Conservation (phyloP, 2,329 filamentous ascomycete species). For the Epichloe elymi region DNA sequence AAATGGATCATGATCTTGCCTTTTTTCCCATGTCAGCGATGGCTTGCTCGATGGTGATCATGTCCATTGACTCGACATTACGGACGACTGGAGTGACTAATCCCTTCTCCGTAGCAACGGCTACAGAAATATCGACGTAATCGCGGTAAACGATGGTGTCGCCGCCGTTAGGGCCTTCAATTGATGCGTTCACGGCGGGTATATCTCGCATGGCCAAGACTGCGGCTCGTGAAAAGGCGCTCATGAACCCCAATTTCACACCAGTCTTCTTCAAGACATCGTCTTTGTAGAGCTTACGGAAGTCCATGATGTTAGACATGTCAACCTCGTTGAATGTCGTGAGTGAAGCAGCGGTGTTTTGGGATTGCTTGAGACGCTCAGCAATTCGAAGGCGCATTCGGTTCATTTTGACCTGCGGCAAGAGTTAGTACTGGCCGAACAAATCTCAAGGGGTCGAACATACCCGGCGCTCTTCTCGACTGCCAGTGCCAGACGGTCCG, state of each 20-base stretch:
- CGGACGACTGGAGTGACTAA: conserved; percentile 93
- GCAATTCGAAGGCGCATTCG: conserved; percentile 96
- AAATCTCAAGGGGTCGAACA: conserved; percentile 19
- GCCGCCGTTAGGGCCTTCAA: conserved; percentile 86
- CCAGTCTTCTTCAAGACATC: conserved; percentile 91
- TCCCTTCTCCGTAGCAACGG: conserved; percentile 94
- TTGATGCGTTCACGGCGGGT: conserved; percentile 91
- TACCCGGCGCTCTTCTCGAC: conserved; percentile 78
- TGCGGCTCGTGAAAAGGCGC: conserved; percentile 82
- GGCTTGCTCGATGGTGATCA: conserved; percentile 76
- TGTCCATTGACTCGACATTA: conserved; percentile 78
- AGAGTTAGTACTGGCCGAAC: not conserved
- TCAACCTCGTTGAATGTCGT: conserved; percentile 99
- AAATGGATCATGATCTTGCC: conserved; percentile 31
- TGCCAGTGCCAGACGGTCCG: conserved; percentile 36
- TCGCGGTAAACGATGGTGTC: conserved; percentile 98
- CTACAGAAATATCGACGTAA: conserved; percentile 95
- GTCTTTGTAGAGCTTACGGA: conserved; percentile 95
- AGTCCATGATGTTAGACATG: conserved; percentile 95
- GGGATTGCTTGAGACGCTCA: conserved; percentile 96
- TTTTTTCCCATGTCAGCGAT: conserved; percentile 93
- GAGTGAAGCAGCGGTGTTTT: conserved; percentile 92
- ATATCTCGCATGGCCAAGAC: conserved; percentile 89
- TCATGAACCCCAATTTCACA: conserved; percentile 99
- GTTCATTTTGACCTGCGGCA: conserved; percentile 92